Base-by-base conservation (phyloP, 2,329 filamentous ascomycete species). In the Torrubiella hemipterigena region DNA sequence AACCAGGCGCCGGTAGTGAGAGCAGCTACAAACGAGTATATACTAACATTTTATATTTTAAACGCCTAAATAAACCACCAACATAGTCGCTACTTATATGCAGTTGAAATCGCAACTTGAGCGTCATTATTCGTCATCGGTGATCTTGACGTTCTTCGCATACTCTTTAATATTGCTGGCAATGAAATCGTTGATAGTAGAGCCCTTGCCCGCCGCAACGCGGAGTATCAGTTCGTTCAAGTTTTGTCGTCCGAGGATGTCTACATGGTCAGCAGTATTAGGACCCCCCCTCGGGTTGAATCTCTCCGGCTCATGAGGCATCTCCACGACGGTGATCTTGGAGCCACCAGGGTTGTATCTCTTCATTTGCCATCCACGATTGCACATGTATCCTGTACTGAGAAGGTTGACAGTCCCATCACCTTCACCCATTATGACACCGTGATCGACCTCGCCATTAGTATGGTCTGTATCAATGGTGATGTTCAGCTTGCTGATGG, bases 371-470 rank as follows among this genome's bases (percentile, higher is more conserved):
- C 91, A 98, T 4, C 91, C 91, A 46, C 80, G 85, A 44, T 85
- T 81, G 54, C 91, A 98, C 91, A 98, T 96, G 53, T 96, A 98
- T 3, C 89, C 91, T 1, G 77, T 75, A 44, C 82, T 93, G 9
- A 98, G 59, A n/a, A 98, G 57, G 41, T 87, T 93, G 25, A 98
- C 91, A 0, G 91, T 98, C 2, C 91, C 91, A 45, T 98, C 91
- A 4, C 91, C 91, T 54, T 96, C 91, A 22, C 89, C 89, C 67
- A 95, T 80, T 20, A 93, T 68, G n/a, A 98, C 85, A 16, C 91
- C 91, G 42, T 82, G 91, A 50, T 98, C 87, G 5, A 76, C 65
- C 4, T 67, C 63, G 12, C 65, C 70, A 31, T 65, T 63, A 3
- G 65, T 79, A 19, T 79, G 50, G 1, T 60, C 63, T 1, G 77